Base-by-base conservation (phyloP, 1,284 basidiomycete species). In the Gymnopus androsaceus region DNA sequence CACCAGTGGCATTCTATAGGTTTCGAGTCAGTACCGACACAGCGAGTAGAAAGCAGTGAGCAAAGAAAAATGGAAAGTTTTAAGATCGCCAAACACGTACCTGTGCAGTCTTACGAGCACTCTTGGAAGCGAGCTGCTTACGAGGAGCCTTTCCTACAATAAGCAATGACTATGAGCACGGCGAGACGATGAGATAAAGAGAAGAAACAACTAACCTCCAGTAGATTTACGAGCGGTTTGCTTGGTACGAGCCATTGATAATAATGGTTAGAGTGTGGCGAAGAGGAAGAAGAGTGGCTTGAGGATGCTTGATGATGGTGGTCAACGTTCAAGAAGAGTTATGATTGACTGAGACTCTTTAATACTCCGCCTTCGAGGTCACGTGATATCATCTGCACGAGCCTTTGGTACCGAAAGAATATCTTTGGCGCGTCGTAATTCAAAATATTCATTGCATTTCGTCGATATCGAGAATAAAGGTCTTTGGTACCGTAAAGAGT, bases 61-160 rank as follows among this genome's bases (percentile, higher is more conserved):
- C n/a, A n/a, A n/a, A n/a, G n/a, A n/a, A n/a, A n/a, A n/a, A n/a
- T n/a, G n/a, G n/a, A n/a, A n/a, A n/a, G n/a, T n/a, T n/a, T n/a
- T n/a, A n/a, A n/a, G n/a, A n/a, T n/a, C n/a, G n/a, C n/a, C n/a
- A n/a, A n/a, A n/a, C 12, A 69, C 74, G 59, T 53, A 76, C 75
- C 34, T 76, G 70, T 41, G 81, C 76, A 38, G 79, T 73, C 67
- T 75, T 76, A 48, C 71, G 71, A 31, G 82, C 78, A 55, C 82
- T 82, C 71, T 84, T 85, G 66, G 81, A 81, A 61, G 83, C 82
- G 62, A 85, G 77, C 70, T 85, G 82, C 71, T 85, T 85, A 66
- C 82, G 80, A 63, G 83, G 83, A 40, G 81, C 82, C 71, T 79
- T 77, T 64, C 75, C 73, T 72, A 37, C 28, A 47, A 38, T 51